Evolutionary conservation across 805 yeast species (phyloP).

Genomic region (Babjeviella inositovora): DNA sequence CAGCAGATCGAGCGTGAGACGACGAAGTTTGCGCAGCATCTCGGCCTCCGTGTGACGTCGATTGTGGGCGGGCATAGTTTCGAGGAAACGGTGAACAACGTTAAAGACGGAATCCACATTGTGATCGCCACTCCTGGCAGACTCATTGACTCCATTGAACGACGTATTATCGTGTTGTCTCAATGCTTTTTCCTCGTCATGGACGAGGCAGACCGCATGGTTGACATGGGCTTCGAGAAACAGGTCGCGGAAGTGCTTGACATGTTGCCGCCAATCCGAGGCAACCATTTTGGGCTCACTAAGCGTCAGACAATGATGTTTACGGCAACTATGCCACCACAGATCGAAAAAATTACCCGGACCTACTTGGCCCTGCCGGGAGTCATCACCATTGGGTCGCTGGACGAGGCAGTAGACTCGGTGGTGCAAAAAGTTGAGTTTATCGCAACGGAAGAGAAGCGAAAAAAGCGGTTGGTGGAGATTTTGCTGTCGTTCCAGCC

Average conservation of each 20-base stretch:
- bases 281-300: slow-evolving; percentile 11
- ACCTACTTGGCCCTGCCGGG: slow-evolving; percentile 48
- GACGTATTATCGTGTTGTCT: slow-evolving; percentile 41
- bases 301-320: slow-evolving; percentile 71
- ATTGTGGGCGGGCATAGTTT: slow-evolving; percentile 86
- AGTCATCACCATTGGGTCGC: slow-evolving; percentile 48
- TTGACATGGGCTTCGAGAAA: slow-evolving; percentile 85
- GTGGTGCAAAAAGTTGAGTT: slow-evolving; percentile 58
- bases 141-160: slow-evolving; percentile 62
- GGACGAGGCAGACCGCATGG: slow-evolving; percentile 95
- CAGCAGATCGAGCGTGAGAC: slow-evolving; percentile 69
- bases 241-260: slow-evolving; percentile 49
- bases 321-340: slow-evolving; percentile 81
- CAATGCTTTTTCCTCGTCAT: slow-evolving; percentile 56
- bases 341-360: slow-evolving; percentile 51
- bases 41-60: slow-evolving; percentile 34
- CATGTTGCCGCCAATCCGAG: slow-evolving; percentile 31
- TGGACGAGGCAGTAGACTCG: slow-evolving; percentile 48
- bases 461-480: slow-evolving; percentile 22
- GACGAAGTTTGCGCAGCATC: slow-evolving; percentile 23
- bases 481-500: slow-evolving; percentile 23
- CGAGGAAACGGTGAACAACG: slow-evolving; percentile 47
- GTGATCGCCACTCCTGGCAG: slow-evolving; percentile 94
- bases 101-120: slow-evolving; percentile 55
- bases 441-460: slow-evolving; percentile 21